Percentiles rank a stretch among this genome's conserved stretches.
These are phyloP conservation scores for Xeromyces bisporus DNA, from an alignment of 495 filamentous ascomycete species.

Conservation along the genomic window DNA sequence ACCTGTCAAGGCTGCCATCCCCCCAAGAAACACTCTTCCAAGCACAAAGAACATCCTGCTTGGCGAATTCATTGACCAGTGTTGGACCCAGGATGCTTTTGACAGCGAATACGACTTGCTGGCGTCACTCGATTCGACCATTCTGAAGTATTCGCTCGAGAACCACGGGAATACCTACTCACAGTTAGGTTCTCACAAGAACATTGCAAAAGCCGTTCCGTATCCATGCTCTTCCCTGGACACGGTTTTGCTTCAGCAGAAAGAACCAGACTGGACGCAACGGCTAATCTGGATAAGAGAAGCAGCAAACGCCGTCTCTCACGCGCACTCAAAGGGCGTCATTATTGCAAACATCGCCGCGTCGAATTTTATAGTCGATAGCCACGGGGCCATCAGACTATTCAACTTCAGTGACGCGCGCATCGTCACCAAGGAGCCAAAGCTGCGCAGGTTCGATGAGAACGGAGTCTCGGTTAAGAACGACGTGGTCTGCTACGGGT, in stretches of 20 bases:
- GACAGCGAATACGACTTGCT: constrained; percentile 8
- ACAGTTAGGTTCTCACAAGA: background rate
- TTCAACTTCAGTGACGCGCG: background rate
- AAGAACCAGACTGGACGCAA: background rate
- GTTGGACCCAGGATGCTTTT: constrained; percentile 12
- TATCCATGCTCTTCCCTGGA: background rate
- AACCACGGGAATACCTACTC: background rate
- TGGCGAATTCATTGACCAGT: constrained; percentile 14
- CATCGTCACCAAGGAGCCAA: background rate
- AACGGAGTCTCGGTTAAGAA: background rate
- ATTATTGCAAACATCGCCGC: background rate
- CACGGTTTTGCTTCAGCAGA: background rate
- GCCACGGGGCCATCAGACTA: background rate
- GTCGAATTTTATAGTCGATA: background rate
- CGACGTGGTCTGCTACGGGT: background rate
- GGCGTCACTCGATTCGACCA: background rate
- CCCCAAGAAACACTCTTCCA: constrained; percentile 9
- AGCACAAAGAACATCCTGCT: constrained; percentile 13
- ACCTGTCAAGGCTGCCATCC: constrained; percentile 9
- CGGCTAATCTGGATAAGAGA: background rate
- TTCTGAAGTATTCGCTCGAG: background rate
- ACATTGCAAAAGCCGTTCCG: background rate
- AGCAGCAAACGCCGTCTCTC: background rate
- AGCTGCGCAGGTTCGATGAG: background rate
- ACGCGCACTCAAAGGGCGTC: background rate